Percentiles rank a stretch among this genome's conserved stretches.
phyloP scores from a whole-genome alignment of 345 rosid genomes.

The Citropsis articulata region DNA sequence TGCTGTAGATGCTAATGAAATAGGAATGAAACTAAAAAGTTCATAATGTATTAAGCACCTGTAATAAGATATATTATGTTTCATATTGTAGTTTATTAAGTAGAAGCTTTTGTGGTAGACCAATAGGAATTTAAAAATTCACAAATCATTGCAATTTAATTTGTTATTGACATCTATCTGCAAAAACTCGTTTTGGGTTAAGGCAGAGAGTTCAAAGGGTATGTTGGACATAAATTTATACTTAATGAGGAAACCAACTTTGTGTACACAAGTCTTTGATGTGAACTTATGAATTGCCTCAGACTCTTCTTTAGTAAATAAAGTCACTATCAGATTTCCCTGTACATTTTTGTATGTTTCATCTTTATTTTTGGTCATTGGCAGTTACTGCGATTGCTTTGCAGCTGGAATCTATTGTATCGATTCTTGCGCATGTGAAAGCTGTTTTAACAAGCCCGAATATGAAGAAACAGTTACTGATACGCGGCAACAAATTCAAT shows the following conservation, averaged over 20 bases:
- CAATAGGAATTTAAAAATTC: neutral
- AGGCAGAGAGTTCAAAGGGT: neutral
- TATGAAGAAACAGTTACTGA: constrained; percentile 38
- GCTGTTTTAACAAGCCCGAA: constrained; percentile 38
- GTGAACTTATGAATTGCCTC: neutral
- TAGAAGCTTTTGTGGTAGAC: neutral
- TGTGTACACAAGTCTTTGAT: neutral
- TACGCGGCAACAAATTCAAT: constrained; percentile 28
- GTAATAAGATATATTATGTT: neutral
- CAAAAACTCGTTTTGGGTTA: neutral
- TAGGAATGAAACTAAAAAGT: neutral
- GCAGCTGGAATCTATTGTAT: constrained; percentile 36
- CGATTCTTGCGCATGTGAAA: constrained; percentile 35
- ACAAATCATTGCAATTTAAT: neutral
- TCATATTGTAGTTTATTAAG: neutral
- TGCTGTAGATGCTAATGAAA: neutral
- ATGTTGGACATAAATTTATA: neutral
- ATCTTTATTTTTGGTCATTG: constrained; percentile 15
- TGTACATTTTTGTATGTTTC: neutral
- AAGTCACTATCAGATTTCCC: neutral
- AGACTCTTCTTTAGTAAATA: neutral
- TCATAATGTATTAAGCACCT: neutral
- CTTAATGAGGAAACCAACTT: neutral
- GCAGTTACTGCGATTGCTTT: constrained; percentile 52
- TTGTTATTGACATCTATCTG: neutral